Conservation (phyloP, 257 asterid species). For the Nicotiana attenuata region DNA sequence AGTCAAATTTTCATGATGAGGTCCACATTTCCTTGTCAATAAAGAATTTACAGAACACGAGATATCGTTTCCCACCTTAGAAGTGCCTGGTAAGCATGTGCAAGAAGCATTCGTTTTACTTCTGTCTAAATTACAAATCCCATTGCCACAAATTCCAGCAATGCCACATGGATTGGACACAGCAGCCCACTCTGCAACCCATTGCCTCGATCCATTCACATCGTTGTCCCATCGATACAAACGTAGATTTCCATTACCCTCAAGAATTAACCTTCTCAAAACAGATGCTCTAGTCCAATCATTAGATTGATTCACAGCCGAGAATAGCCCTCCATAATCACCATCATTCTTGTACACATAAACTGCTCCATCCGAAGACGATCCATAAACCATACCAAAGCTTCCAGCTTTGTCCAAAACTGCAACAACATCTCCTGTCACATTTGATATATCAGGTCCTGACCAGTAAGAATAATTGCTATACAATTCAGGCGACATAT, state of each 20-base stretch:
- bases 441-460: slow-evolving; percentile 79
- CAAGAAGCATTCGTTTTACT: slow-evolving; percentile 75
- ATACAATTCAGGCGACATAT: slow-evolving; percentile 25
- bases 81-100: slow-evolving; percentile 50
- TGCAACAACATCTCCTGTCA: slow-evolving; percentile 71
- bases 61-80: slow-evolving; percentile 17
- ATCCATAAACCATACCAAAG: slow-evolving; percentile 71
- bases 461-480: slow-evolving; percentile 72
- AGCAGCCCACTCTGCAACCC: slow-evolving; percentile 96
- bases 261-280: slow-evolving; percentile 51
- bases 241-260: slow-evolving; percentile 70
- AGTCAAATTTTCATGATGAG: slow-evolving; percentile 35
- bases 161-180: slow-evolving; percentile 77
- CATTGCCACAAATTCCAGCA: slow-evolving; percentile 81
- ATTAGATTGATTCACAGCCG: slow-evolving; percentile 42
- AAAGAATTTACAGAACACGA: slow-evolving; percentile 43
- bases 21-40: slow-evolving; percentile 45
- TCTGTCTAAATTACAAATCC: slow-evolving; percentile 60
- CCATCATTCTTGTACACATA: slow-evolving; percentile 69
- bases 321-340: slow-evolving; percentile 44
- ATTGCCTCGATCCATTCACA: slow-evolving; percentile 69
- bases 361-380: slow-evolving; percentile 67
- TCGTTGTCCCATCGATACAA: slow-evolving; percentile 76
- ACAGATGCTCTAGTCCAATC: slow-evolving; percentile 23
- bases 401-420: slow-evolving; percentile 62